Evolutionary conservation across 2,329 filamentous ascomycete species (phyloP), one percentile per base, ranked within the genome.

Genomic region (Aspergillus pseudoglaucus): DNA sequence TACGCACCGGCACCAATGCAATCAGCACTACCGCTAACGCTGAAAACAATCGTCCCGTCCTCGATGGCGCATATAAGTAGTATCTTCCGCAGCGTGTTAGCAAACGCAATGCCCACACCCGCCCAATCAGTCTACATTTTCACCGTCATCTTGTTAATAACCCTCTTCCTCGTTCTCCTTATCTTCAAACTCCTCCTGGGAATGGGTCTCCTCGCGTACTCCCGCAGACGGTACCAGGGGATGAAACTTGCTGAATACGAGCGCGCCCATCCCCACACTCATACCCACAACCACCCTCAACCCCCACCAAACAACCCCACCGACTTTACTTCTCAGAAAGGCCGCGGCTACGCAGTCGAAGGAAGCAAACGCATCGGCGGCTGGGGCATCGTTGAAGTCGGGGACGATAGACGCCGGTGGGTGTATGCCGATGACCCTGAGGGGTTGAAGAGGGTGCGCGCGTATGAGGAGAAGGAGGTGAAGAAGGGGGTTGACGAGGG

Each of bases 361-460:
- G 89, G 88, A 0, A 87, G 87, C 0, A 85, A 83, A 59, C 76
- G 90, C 1, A 74, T 88, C 2, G 91, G 91, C 0, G 87, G 88
- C 0, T 95, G 85, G 73, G 90, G 89, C 0, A 81, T 88, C 1
- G 84, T 95, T 0, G 93, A 97, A 62, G 82, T 97, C 0, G 87
- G 87, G 23, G 91, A 97, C 33, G 90, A 96, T 42, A 85, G 90
- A 63, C 77, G 88, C 54, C 76, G 84, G 47, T 88, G 87, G 83
- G 88, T 98, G 15, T 94, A 95, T 62, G 83, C 82, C 3, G 93
- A 95, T 64, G 88, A 94, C 64, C 75, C 79, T 0, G 88, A 93
- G 37, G 86, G 82, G 0, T 62, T 85, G 59, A 75, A 76, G 52
- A 81, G 84, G 50, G 62, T 78, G 45, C 82, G 83, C 53, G 83